Percentiles rank a stretch among this genome's conserved stretches.
phyloP scores from a whole-genome alignment of 306 rosid genomes.

The Castanea crenata region DNA sequence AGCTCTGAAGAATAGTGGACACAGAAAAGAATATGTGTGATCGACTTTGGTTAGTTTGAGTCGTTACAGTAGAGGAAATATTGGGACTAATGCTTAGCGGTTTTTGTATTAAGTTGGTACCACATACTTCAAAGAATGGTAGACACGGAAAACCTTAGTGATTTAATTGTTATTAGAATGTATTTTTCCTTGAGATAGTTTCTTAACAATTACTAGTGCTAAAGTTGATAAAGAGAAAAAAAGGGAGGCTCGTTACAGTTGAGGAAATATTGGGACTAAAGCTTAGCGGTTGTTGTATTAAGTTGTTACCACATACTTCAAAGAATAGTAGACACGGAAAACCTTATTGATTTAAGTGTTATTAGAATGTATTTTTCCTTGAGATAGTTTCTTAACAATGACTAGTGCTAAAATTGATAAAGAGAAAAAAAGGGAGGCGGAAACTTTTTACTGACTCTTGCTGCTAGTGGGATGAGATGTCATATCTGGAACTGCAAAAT shows the following conservation, averaged over 20 bases:
- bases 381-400: slow-evolving; percentile 6
- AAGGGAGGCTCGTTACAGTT: no score
- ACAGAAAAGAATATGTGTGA: neutral
- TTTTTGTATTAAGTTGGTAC: neutral
- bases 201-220: neutral
- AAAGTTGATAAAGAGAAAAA: neutral
- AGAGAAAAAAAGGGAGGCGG: neutral
- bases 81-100: no score
- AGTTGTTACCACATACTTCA: neutral
- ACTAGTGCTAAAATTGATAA: neutral
- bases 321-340: neutral
- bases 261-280: no score
- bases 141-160: neutral
- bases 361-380: neutral
- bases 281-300: neutral
- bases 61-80: no score
- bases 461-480: slow-evolving; percentile 13
- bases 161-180: neutral
- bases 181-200: slow-evolving; percentile 11
- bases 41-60: no score
- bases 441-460: neutral
- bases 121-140: neutral
- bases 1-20: neutral
- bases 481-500: slow-evolving; percentile 17
- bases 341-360: neutral